Evolutionary conservation across 352 stramenopile species (phyloP).

Genomic region (Globisporangium irregulare): DNA sequence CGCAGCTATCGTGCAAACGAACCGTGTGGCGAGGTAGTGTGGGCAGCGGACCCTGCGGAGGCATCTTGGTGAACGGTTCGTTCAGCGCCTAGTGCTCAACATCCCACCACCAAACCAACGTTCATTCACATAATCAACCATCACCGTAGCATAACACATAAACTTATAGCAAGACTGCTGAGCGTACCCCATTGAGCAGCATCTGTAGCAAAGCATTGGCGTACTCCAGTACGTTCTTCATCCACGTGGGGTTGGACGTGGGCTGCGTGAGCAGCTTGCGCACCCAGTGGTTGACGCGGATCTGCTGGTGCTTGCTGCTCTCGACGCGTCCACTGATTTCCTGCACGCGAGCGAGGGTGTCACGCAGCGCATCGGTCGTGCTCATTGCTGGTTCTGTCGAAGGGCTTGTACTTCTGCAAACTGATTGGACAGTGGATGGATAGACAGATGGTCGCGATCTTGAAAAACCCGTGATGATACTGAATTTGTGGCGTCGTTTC

Average conservation of each 20-base stretch:
- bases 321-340: constrained; percentile 26
- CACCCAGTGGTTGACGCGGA: constrained; percentile 59
- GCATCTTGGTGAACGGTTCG: constrained; percentile 63
- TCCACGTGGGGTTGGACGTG: constrained; percentile 49
- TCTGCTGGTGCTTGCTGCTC: constrained; percentile 52
- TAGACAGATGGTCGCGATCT: not conserved
- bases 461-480: not conserved
- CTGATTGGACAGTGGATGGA: not conserved
- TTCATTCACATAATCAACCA: not conserved
- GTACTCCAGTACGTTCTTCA: constrained; percentile 54
- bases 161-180: not conserved
- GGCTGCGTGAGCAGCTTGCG: constrained; percentile 53
- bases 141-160: not conserved
- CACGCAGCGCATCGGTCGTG: constrained; percentile 26
- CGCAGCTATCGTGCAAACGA: not conserved
- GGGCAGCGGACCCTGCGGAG: constrained; percentile 51
- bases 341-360: constrained; percentile 37
- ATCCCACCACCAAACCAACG: not conserved
- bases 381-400: constrained; percentile 1
- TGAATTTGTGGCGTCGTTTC: not conserved
- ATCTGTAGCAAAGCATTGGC: constrained; percentile 46
- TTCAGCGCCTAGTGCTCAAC: constrained; percentile 30
- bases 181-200: constrained; percentile 47
- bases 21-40: constrained; percentile 49
- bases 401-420: not conserved